phyloP scores from a whole-genome alignment of 108 stramenopile species.

The Cyclotella kingstonii region DNA sequence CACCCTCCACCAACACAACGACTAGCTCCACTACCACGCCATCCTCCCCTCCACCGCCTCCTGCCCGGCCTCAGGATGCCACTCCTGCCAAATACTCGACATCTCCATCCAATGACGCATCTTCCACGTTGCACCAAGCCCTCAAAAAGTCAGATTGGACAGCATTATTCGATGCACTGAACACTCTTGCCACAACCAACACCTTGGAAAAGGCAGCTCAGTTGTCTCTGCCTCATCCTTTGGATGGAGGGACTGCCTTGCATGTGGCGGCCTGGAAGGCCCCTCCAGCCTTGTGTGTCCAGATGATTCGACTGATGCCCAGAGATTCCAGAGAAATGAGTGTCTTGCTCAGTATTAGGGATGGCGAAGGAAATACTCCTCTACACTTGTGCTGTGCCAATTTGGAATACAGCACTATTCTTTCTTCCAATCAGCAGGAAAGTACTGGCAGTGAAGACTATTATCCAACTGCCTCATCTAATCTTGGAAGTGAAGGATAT shows the following conservation, averaged over 20 bases:
- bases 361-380: conserved; percentile 54
- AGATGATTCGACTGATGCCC: conserved; percentile 49
- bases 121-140: too few species aligned
- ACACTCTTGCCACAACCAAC: background rate
- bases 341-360: conserved; percentile 24
- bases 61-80: too few species aligned
- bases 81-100: too few species aligned
- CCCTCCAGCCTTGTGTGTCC: conserved; percentile 35
- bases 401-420: conserved; percentile 22
- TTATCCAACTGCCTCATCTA: too few species aligned
- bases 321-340: conserved; percentile 12
- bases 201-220: conserved; percentile 12
- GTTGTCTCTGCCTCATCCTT: conserved; percentile 23
- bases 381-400: conserved; percentile 56
- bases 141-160: background rate
- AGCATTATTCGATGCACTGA: background rate
- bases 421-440: too few species aligned
- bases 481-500: background rate
- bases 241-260: conserved; percentile 33
- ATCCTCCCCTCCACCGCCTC: too few species aligned
- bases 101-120: too few species aligned
- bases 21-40: background rate
- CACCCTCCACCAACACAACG: background rate
- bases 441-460: too few species aligned
- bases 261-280: conserved; percentile 54